Conservation (phyloP, 805 yeast species). For the Zygosaccharomyces siamensis region DNA sequence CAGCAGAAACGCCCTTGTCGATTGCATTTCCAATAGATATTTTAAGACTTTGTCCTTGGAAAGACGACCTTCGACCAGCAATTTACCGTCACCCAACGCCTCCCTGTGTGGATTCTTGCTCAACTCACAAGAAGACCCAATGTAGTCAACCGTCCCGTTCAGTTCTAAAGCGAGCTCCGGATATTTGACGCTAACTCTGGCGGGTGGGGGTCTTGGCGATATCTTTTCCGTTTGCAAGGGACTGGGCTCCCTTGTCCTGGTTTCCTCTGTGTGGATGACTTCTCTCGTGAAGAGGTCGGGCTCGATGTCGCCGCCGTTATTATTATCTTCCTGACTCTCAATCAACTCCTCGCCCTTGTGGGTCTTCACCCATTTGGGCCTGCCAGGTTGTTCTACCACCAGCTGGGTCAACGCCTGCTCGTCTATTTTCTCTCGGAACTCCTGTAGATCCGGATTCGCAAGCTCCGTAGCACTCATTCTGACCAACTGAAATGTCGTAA, state of each 20-base stretch:
- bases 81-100: conserved; percentile 35
- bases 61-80: conserved; percentile 33
- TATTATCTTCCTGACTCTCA: conserved; percentile 44
- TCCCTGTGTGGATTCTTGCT: conserved; percentile 16
- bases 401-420: conserved; percentile 64
- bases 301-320: conserved; percentile 9
- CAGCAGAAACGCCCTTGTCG: conserved; percentile 19
- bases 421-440: conserved; percentile 65
- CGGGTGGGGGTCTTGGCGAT: not conserved
- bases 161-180: conserved; percentile 15
- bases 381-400: conserved; percentile 55
- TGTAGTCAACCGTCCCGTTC: conserved; percentile 12
- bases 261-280: conserved; percentile 8
- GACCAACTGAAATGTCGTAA: conserved; percentile 56
- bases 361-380: conserved; percentile 68
- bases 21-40: conserved; percentile 22
- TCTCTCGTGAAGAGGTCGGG: conserved; percentile 33
- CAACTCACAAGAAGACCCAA: conserved; percentile 18
- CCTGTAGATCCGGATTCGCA: conserved; percentile 67
- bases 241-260: not conserved
- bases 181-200: conserved; percentile 10
- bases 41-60: conserved; percentile 22
- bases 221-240: not conserved
- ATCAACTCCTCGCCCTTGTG: conserved; percentile 87
- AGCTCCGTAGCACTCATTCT: conserved; percentile 68